A percentile compares a stretch with the other conserved stretches of the same genome.
These are phyloP conservation scores for Epichloe glyceriae DNA, from an alignment of 2,329 filamentous ascomycete genomes.

Conservation along the genomic window DNA sequence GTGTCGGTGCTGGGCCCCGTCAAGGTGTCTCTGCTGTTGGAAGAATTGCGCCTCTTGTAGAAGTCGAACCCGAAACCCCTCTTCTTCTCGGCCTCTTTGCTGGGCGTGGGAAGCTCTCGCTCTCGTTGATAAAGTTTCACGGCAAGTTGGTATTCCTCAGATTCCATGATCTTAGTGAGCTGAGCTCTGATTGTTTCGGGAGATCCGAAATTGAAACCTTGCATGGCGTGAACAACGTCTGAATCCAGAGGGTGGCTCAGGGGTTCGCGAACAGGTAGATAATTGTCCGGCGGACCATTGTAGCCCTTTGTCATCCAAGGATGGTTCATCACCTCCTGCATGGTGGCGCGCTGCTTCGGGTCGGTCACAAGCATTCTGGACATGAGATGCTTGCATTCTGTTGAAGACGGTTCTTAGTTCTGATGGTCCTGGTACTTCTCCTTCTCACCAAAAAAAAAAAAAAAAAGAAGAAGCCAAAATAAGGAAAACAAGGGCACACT, in stretches of 20 bases:
- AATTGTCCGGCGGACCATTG: slow-evolving; percentile 75
- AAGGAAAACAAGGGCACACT: background rate
- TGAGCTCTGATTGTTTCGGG: slow-evolving; percentile 72
- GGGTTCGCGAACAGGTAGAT: slow-evolving; percentile 70
- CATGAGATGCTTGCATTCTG: slow-evolving; percentile 88
- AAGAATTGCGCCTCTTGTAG: slow-evolving; percentile 87
- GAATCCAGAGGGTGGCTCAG: slow-evolving; percentile 73
- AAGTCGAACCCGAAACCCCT: slow-evolving; percentile 88
- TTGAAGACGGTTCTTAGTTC: background rate
- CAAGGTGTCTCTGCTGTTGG: slow-evolving; percentile 77
- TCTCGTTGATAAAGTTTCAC: slow-evolving; percentile 58
- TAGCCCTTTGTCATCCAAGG: slow-evolving; percentile 95
- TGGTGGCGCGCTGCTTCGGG: slow-evolving; percentile 69
- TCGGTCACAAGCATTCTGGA: slow-evolving; percentile 94
- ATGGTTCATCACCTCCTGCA: slow-evolving; percentile 87
- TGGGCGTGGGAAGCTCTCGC: slow-evolving; percentile 44
- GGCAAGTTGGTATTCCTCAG: slow-evolving; percentile 83
- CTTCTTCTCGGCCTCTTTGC: slow-evolving; percentile 62
- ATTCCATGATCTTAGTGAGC: slow-evolving; percentile 75
- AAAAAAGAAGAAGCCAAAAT: background rate
- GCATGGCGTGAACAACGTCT: slow-evolving; percentile 84
- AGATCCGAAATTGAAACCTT: slow-evolving; percentile 91
- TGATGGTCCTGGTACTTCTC: background rate
- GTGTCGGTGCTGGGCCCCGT: slow-evolving; percentile 74
- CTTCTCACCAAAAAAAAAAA: background rate